Base-by-base conservation (phyloP, 2,329 filamentous ascomycete species). In the Sclerotinia borealis region DNA sequence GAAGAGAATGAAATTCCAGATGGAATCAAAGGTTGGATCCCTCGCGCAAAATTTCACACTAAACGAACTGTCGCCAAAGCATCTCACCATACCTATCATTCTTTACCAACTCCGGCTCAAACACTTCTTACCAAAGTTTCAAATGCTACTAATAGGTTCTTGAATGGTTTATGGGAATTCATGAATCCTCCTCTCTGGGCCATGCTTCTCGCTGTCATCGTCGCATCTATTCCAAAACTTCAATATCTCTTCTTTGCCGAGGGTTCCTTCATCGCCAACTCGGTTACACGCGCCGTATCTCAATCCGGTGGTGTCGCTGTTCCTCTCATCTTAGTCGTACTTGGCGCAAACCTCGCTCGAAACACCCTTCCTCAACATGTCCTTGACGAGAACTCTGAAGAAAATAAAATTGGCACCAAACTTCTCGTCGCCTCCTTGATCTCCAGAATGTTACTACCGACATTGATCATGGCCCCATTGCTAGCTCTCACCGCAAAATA, bases 151-250 rank as follows among this genome's bases (percentile, higher is more conserved):
- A 70, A 69, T 75, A 83, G 75, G 66, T 88, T 91, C 69, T 77
- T 84, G 69, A 77, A 77, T 55, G 92, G 92, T 59, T 75, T 93
- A 15, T 95, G 90, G 90, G 89, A 90, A 54, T 96, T 97, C 76
- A 98, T 99, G 93, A 98, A 98, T 77, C 93, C 95, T 48, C 95
- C 95, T 0, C 86, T 99, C 31, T 98, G 93, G 92, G 93, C 95
- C 36, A 98, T 99, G 95, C 79, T 98, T 39, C 80, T 87, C 45
- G 91, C 95, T n/a, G 88, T 98, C 51, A 78, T 96, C 58, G 90
- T 99, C 7, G 95, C 95, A 3, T 96, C 92, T 0, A 85, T 97
- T 7, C 95, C 95, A 0, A 73, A 80, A 1, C 83, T 99, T 9
- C 93, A 99, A 75, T 80, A 82, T 47, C 78, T 95, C 22, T 97